Evolutionary conservation across 2,329 filamentous ascomycete genomes (phyloP), one percentile per base, ranked within the genome.

Genomic region (Colletotrichum sansevieriae): DNA sequence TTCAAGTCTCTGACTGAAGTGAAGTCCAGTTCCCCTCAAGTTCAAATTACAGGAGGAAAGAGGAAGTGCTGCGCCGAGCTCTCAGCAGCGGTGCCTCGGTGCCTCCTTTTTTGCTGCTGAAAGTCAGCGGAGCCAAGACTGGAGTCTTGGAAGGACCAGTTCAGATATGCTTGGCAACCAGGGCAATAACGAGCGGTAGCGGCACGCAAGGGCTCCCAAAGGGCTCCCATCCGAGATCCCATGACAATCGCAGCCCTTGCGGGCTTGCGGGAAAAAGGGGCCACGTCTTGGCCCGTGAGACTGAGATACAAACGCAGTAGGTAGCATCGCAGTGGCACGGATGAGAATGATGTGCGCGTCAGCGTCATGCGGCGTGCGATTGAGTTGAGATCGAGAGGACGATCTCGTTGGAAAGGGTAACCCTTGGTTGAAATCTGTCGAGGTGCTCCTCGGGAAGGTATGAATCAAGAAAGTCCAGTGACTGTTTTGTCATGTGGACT

Each of bases 351-450:
- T 49, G 13, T 33, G 20, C 33, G 39, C 39, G 22, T 49, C n/a
- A 22, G 22, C 18, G 18, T 18, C 18, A 41, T 41, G 52, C 22
- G n/a, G 52, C 52, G 9, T 9, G 33, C 44, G 58, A 62, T 62
- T 35, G 47, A 52, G 58, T 54, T 52, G n/a, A 62, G 58, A 62
- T 62, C 37, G 6, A 35, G 58, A 44, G 46, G 35, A 11, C 37
- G 58, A 62, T 62, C 46, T 52, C 37, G 35, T 1, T n/a, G 58
- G 35, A 49, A 52, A 12, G 37, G 35, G 35, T 61, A 35, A 29
- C 47, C 47, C 47, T 35, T 1, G 22, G 11, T 20, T 15, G 35
- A 52, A 22, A 9, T 20, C 35, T 4, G 25, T 11, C 12, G 4
- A 6, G 37, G 13, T 10, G 35, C 11, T 12, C 18, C 25, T 44